These are phyloP conservation scores for Carex pumila DNA, from an alignment of 176 grass and related monocot species.

Conservation along the genomic window DNA sequence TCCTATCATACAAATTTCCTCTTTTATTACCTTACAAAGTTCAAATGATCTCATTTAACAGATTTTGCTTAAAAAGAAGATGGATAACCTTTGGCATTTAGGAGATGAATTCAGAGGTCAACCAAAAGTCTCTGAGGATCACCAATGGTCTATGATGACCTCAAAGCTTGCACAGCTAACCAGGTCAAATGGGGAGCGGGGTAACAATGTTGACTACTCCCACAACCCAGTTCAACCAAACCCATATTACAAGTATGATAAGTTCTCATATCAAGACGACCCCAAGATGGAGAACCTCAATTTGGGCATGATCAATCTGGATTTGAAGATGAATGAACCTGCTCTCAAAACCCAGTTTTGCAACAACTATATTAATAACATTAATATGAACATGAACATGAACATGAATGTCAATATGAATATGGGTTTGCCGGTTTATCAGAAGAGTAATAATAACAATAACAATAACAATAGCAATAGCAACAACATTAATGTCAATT, in stretches of 20 bases:
- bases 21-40: not conserved
- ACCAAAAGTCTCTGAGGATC: constrained; percentile 74
- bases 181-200: constrained; percentile 54
- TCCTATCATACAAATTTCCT: not conserved
- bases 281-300: constrained; percentile 71
- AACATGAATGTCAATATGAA: constrained; percentile 33
- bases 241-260: constrained; percentile 67
- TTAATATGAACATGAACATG: constrained; percentile 34
- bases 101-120: constrained; percentile 88
- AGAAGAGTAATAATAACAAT: constrained; percentile 42
- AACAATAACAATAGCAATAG: constrained; percentile 11
- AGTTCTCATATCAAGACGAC: constrained; percentile 56
- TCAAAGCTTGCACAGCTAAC: constrained; percentile 94
- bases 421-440: constrained; percentile 35
- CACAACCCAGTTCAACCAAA: constrained; percentile 49
- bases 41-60: not conserved
- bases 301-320: constrained; percentile 67
- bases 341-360: constrained; percentile 45
- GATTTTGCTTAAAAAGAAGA: constrained; percentile 22
- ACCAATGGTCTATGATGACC: constrained; percentile 93
- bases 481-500: constrained; percentile 39
- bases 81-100: constrained; percentile 91
- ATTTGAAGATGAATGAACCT: constrained; percentile 80
- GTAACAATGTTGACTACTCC: constrained; percentile 61
- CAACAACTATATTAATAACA: constrained; percentile 32